A percentile compares a stretch with the other conserved stretches of the same genome.
Evolutionary conservation across 202 grass and related monocot species (phyloP).

Genomic region (Carex arenaria): DNA sequence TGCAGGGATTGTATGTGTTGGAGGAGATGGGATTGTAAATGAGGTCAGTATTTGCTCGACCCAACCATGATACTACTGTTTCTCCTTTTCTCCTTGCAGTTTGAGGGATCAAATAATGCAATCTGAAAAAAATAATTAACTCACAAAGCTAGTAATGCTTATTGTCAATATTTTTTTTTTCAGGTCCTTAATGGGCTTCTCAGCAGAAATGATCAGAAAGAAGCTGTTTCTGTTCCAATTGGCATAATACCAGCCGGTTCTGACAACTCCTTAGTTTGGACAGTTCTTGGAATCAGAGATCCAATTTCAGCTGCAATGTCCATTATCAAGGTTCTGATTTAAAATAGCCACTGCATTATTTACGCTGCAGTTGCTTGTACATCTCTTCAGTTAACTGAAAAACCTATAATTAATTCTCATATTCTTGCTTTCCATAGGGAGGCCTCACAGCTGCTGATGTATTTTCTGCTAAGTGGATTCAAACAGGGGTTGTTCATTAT

Average conservation of each 20-base stretch:
- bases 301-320: constrained; percentile 84
- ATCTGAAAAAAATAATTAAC: neutral
- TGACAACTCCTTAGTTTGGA: constrained; percentile 98
- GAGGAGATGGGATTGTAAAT: constrained; percentile 87
- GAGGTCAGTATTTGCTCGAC: constrained; percentile 46
- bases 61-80: neutral
- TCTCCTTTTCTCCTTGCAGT: neutral
- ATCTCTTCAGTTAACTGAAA: neutral
- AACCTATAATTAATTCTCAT: constrained; percentile 5
- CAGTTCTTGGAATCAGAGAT: constrained; percentile 90
- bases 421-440: constrained; percentile 44
- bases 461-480: constrained; percentile 84
- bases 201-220: constrained; percentile 70
- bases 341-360: neutral
- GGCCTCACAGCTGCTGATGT: constrained; percentile 69
- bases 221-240: constrained; percentile 92
- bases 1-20: constrained; percentile 75
- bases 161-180: neutral
- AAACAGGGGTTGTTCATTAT: constrained; percentile 72
- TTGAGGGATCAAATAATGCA: neutral
- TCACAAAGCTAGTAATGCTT: neutral
- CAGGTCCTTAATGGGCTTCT: constrained; percentile 97
- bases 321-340: constrained; percentile 65
- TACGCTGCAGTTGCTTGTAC: neutral
- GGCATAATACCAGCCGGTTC: constrained; percentile 98